Evolutionary conservation across 371 early-diverging fungal genomes (phyloP).

Genomic region (Mortierella polycephala): DNA sequence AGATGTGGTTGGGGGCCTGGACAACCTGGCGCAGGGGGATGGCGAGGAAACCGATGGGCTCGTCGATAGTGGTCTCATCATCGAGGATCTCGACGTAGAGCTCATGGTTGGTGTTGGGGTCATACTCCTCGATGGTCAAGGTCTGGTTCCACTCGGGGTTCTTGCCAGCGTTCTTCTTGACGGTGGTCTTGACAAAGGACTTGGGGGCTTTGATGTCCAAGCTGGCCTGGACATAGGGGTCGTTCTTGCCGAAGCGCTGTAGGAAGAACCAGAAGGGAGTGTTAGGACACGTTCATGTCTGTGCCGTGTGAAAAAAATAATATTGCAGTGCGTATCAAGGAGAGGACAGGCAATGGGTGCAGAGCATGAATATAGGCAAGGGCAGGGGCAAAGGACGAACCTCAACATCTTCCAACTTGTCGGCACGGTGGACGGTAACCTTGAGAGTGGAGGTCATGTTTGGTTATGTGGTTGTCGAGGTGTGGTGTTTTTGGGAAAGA

Average conservation of each 20-base stretch:
- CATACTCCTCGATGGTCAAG: constrained; percentile 3
- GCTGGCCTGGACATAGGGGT: constrained; percentile 17
- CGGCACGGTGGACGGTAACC: not conserved
- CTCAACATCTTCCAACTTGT: not conserved
- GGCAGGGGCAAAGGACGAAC: not conserved
- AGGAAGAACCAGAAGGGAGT: not conserved
- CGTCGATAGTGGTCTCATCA: constrained; percentile 52
- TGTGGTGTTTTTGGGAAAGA: no score
- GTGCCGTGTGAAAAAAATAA: not conserved
- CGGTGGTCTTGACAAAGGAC: constrained; percentile 2
- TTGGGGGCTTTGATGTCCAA: constrained; percentile 7
- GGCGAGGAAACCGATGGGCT: constrained; percentile 63
- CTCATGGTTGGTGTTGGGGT: constrained; percentile 5
- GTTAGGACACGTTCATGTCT: not conserved
- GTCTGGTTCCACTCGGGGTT: constrained; percentile 21
- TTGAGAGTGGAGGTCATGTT: not conserved
- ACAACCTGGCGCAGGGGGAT: constrained; percentile 54
- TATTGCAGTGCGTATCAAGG: not conserved
- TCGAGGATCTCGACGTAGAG: constrained; percentile 63
- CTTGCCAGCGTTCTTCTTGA: constrained; percentile 20
- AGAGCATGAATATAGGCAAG: no score
- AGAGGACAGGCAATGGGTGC: not conserved
- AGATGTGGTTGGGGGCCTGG: not conserved
- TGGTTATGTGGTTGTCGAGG: not conserved
- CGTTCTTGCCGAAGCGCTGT: constrained; percentile 15